Evolutionary conservation across 2,329 filamentous ascomycete genomes (phyloP).

Genomic region (Xylariales sp.): DNA sequence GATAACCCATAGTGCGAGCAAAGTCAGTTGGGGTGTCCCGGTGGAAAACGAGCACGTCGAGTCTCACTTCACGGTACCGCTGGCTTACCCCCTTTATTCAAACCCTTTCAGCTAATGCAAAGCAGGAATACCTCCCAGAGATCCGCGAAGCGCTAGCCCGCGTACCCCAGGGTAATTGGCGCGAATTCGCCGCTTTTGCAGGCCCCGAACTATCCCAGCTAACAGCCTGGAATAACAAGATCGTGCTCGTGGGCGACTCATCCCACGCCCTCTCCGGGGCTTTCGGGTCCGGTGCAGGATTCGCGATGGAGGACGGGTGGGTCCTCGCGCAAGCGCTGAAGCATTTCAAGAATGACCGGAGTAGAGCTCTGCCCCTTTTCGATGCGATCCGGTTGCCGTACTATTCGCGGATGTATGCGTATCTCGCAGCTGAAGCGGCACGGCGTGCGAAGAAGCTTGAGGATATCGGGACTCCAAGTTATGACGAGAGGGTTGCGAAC

Average conservation of each 20-base stretch:
- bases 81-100: constrained; percentile 12
- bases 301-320: constrained; percentile 31
- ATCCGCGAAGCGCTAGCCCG: constrained; percentile 32
- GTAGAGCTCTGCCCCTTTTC: constrained; percentile 21
- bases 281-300: constrained; percentile 31
- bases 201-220: constrained; percentile 37
- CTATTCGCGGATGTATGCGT: constrained; percentile 24
- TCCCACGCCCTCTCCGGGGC: constrained; percentile 49
- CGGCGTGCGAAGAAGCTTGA: constrained; percentile 13
- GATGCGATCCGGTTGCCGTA: constrained; percentile 25
- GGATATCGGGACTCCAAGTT: constrained; percentile 14
- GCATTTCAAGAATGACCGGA: constrained; percentile 19
- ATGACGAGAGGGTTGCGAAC: constrained; percentile 17
- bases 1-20: constrained; percentile 19
- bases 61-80: constrained; percentile 20
- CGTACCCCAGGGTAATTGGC: constrained; percentile 36
- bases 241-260: constrained; percentile 50
- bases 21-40: constrained; percentile 26
- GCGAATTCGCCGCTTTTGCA: constrained; percentile 43
- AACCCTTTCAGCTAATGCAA: not conserved
- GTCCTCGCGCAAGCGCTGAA: constrained; percentile 22
- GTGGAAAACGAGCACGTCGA: constrained; percentile 21
- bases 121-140: constrained; percentile 34
- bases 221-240: constrained; percentile 33
- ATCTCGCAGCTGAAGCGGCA: constrained; percentile 16